Evolutionary conservation across 495 filamentous ascomycete species (phyloP), one percentile per base, ranked within the genome.

Genomic region (Saxispiralis lemnorum): DNA sequence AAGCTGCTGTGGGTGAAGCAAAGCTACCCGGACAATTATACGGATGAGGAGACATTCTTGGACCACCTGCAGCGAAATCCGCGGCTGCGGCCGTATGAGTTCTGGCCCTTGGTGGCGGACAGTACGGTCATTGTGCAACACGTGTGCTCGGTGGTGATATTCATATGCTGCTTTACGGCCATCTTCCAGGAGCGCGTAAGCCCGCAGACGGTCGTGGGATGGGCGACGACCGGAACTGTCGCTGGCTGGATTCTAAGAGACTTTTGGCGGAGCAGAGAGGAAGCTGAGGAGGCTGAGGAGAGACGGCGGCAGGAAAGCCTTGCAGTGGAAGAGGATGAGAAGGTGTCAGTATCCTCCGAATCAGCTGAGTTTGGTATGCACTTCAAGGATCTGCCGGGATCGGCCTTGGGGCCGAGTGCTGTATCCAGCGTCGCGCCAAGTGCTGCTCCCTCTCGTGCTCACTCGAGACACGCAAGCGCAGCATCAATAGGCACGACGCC

Each of bases 1-100:
- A 97, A 96, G 64, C 65, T 97, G 46, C 69, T 97, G 14, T 97
- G 89, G 89, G 85, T 97, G 47, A 93, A 93, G 58, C 89, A 97
- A 55, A 83, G 81, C 35, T 97, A 93, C 59, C 88, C 92, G 15
- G 89, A 97, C 63, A 97, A 97, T 58, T 96, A 95, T 62, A 96
- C 92, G 38, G 89, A 97, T 58, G 83, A 86, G 57, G 78, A 81
- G 36, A 93, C 86, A 17, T 97, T 97, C 53, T 79, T 97, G 44
- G 87, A 92, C 54, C 83, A 94, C 49, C 73, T 97, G 9, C 92
- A 97, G 59, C 79, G 88, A 17, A 97, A 97, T 59, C 89, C 88
- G 11, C 78, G 86, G 14, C 76, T 96, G 33, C 79, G 86, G 35
- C 87, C 89, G 0, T 97, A 97, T 56, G 85, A 96, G 56, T 97